Base-by-base conservation (phyloP, 208 protist genomes). In the Leptomonas seymouri region DNA sequence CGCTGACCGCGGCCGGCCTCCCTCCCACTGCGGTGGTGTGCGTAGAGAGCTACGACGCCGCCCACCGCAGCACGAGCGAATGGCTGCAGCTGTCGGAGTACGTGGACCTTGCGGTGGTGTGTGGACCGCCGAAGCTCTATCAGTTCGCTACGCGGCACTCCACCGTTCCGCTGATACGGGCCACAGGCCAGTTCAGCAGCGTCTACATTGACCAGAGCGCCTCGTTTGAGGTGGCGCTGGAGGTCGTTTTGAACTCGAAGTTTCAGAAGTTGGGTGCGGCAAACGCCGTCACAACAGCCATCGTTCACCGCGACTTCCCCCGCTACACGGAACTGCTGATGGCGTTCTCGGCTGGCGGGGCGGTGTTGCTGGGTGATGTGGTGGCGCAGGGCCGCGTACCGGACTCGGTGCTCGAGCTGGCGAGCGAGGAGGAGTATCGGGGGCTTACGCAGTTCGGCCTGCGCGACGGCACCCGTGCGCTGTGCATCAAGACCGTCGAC, bases 121-220 rank as follows among this genome's bases (percentile, higher is more conserved):
- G 84, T 42, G 84, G 84, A 8, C 73, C 76, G 16, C 67, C 68
- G 27, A 86, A 86, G 71, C 69, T 86, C 3, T 89, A 74, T 60
- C 48, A 84, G 28, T 86, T 83, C 49, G 81, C 81, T 5, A 44
- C 63, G 15, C 74, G 70, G 1, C 53, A 74, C 62, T 69, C 81
- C 46, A 66, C 74, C 11, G 85, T 89, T 58, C 81, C 81, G 27
- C 78, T 89, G 21, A 71, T 89, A 30, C 74, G 76, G 16, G 84
- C 80, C 4, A 84, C 78, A 0, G 76, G 81, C 28, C 80, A 74
- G 45, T 64, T 78, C 45, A 82, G 74, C 67, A 89, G 71, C 48
- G 67, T 89, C 48, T 89, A 86, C 72, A 71, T 86, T 12, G 80
- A 89, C 60, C 62, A 84, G 58, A 86, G 78, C 59, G 84, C 84